Evolutionary conservation across 2,329 filamentous ascomycete species (phyloP), one percentile per base, ranked within the genome.

Genomic region (Aspergillus sclerotialis): DNA sequence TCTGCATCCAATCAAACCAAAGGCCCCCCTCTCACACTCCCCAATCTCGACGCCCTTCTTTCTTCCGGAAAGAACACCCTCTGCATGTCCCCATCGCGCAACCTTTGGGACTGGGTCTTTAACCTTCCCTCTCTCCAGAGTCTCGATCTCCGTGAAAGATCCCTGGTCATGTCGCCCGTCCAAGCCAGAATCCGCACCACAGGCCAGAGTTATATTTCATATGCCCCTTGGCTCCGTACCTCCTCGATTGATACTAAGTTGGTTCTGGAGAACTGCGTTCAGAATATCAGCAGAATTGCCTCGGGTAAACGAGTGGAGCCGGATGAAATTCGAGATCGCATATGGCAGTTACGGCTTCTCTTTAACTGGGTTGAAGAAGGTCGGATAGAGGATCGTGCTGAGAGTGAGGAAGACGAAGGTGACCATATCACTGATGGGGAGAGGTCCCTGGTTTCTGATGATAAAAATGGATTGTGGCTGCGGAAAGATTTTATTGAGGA

Each of bases 101-200:
- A 67, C 25, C 59, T 84, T 1, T 75, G 90, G 50, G 78, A 82
- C 41, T 90, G 85, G 82, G 55, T 94, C 1, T 86, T 94, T 54
- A 62, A 69, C 1, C 70, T 87, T 0, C 67, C 73, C 0, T 44
- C 72, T 38, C 52, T 83, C 66, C 38, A 56, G 48, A 52, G 62
- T 45, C 42, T 75, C 69, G 56, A 84, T 66, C 56, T 82, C 33
- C 77, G 81, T 0, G 87, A 94, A 49, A 73, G 76, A 35, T 72
- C 72, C 1, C 65, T 78, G 15, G 70, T 85, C 3, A 65, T 87
- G 66, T 58, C 68, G 11, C 52, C 55, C 6, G 56, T 59, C 44
- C 56, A 58, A 14, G 40, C 47, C 17, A 52, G 49, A 8, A 42
- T 46, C 11, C 50, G 46, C 18, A 39, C 37, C 8, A 42, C 65